Conservation (phyloP, 768 basidiomycete species). For the Pulveroboletus sp. region DNA sequence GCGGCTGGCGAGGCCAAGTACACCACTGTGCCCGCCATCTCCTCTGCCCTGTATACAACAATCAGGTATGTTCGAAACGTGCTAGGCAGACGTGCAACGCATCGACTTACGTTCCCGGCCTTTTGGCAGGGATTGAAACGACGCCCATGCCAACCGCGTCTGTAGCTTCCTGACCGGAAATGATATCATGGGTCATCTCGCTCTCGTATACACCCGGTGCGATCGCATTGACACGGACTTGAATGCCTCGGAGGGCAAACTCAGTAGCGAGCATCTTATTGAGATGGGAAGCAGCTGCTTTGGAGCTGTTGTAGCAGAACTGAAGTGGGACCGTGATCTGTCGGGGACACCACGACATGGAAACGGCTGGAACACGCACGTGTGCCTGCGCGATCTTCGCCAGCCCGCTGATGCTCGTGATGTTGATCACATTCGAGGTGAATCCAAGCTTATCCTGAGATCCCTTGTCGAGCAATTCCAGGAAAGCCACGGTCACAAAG, state of each 20-base stretch:
- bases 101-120: constrained; percentile 62
- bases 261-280: constrained; percentile 76
- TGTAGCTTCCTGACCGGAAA: constrained; percentile 42
- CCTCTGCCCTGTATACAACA: constrained; percentile 46
- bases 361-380: constrained; percentile 41
- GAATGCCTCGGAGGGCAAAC: constrained; percentile 61
- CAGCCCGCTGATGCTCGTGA: constrained; percentile 72
- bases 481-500: constrained; percentile 72
- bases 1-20: constrained; percentile 73
- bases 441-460: constrained; percentile 54
- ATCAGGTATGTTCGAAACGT: neutral
- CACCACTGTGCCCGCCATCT: constrained; percentile 74
- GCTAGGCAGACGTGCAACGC: neutral
- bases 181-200: constrained; percentile 62
- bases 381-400: constrained; percentile 72
- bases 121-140: constrained; percentile 55
- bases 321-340: constrained; percentile 24
- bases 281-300: constrained; percentile 74
- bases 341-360: neutral
- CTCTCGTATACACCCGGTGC: constrained; percentile 75
- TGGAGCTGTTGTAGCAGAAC: constrained; percentile 81
- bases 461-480: constrained; percentile 71
- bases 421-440: constrained; percentile 69
- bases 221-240: constrained; percentile 69
- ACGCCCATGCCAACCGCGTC: constrained; percentile 59